phyloP scores from a whole-genome alignment of 2,329 filamentous ascomycete genomes.

The Cladophialophora bantiana region DNA sequence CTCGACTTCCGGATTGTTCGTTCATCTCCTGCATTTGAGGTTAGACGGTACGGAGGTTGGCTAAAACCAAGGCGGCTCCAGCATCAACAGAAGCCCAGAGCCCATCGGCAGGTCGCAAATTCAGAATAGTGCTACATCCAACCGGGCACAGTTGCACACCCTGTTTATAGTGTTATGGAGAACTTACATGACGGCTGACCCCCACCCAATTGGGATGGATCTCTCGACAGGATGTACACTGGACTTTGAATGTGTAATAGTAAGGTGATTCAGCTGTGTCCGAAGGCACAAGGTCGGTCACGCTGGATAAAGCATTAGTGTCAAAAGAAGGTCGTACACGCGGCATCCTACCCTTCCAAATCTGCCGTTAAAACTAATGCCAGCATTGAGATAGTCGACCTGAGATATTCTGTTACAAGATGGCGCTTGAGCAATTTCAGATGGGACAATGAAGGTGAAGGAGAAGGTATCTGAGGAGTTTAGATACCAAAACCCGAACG shows the following conservation, averaged over 20 bases:
- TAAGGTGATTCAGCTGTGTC: conserved; percentile 85
- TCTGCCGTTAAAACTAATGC: conserved; percentile 39
- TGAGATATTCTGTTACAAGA: neutral
- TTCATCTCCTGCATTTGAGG: conserved; percentile 72
- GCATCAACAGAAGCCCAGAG: neutral
- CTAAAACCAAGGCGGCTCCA: neutral
- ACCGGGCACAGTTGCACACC: neutral
- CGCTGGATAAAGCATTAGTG: conserved; percentile 60
- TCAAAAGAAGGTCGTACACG: neutral
- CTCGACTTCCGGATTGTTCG: conserved; percentile 89
- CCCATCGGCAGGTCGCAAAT: neutral
- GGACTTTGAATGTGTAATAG: conserved; percentile 97
- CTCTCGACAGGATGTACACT: conserved; percentile 97
- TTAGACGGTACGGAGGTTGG: conserved; percentile 12
- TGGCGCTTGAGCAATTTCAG: neutral
- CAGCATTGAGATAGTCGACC: conserved; percentile 28
- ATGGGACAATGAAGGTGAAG: neutral
- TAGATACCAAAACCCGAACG: neutral
- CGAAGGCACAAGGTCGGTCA: conserved; percentile 84
- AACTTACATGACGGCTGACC: conserved; percentile 83
- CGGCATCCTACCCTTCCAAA: conserved; percentile 40
- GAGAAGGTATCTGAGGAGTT: neutral
- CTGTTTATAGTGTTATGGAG: neutral
- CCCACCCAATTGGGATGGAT: conserved; percentile 84
- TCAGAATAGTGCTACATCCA: neutral